Base-by-base conservation (phyloP, 768 basidiomycete species). In the Xerocomus spinulosus region DNA sequence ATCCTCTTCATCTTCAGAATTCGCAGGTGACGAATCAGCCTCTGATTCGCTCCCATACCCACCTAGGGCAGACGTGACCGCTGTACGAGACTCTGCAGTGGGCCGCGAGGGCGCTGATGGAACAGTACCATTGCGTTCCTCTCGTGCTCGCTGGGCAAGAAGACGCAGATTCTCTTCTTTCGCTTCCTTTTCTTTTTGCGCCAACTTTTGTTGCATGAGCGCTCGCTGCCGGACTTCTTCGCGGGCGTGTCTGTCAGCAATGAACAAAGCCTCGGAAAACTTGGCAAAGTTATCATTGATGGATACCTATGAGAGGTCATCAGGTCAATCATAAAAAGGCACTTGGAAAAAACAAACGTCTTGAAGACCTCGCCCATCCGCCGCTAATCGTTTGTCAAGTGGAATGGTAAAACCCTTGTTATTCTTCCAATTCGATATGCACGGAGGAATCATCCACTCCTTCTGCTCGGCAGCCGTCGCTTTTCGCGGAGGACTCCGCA, bases 341-440 rank as follows among this genome's bases (percentile, higher is more conserved):
- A 13, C 4, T 54, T 14, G 15, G 15, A 37, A 49, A 28, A 49
- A 28, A 75, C 89, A 66, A 54, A 96, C 95, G 66, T 99, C 96
- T 69, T 99, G 96, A 28, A 99, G 76, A 49, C 96, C 96, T 57
- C 95, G 80, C n/a, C 95, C 95, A 67, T 98, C 96, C 4, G 96
- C 95, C 32, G 96, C 96, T 44, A 99, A 74, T 54, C 95, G 89
- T 72, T 99, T 98, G 65, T 98, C 96, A 28, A 98, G 77, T 30
- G 96, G 95, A 60, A 98, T 97, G 2, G 96, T 98, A 67, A 94
- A 99, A 79, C 96, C 96, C 71, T 98, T 99, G 82, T 98, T 97
- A 75, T 99, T 99, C 75, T 99, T 99, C 96, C 96, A 99, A 70
- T 99, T 99, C 23, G 92, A 95, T 51, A 99, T 97, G 67, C 95